phyloP scores from a whole-genome alignment of 257 asterid genomes.

The Solanum appendiculatum region DNA sequence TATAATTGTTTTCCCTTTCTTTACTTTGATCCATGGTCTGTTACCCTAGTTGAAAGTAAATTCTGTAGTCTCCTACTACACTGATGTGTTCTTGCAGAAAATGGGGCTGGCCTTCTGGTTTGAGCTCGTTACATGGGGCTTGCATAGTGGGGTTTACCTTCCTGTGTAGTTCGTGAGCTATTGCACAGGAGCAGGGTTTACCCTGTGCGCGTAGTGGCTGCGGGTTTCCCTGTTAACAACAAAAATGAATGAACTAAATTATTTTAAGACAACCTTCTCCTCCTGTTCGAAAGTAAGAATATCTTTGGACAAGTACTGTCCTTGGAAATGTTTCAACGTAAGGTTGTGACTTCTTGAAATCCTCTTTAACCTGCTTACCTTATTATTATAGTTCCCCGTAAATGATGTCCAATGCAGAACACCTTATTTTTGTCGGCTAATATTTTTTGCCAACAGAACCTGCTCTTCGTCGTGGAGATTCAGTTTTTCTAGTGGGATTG shows the following conservation, averaged over 20 bases:
- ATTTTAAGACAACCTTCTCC: background rate
- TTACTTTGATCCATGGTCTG: background rate
- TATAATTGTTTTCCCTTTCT: background rate
- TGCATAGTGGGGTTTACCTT: background rate
- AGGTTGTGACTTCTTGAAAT: background rate
- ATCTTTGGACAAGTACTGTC: background rate
- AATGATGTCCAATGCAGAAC: background rate
- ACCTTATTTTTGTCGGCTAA: background rate
- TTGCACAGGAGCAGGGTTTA: background rate
- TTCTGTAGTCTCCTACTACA: background rate
- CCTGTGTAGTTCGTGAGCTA: background rate
- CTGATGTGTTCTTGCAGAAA: background rate
- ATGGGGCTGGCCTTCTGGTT: background rate
- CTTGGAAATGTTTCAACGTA: background rate
- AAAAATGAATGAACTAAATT: background rate
- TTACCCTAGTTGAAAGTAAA: background rate
- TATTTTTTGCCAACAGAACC: slow-evolving; percentile 52
- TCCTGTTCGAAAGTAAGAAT: background rate
- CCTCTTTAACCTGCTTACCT: background rate
- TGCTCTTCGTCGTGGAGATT: slow-evolving; percentile 93
- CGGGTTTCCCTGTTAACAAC: background rate
- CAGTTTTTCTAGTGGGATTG: slow-evolving; percentile 92
- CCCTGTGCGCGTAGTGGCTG: background rate
- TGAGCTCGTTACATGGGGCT: background rate
- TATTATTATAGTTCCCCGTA: background rate